phyloP scores from a whole-genome alignment of 306 rosid species.

The Benincasa hispida region DNA sequence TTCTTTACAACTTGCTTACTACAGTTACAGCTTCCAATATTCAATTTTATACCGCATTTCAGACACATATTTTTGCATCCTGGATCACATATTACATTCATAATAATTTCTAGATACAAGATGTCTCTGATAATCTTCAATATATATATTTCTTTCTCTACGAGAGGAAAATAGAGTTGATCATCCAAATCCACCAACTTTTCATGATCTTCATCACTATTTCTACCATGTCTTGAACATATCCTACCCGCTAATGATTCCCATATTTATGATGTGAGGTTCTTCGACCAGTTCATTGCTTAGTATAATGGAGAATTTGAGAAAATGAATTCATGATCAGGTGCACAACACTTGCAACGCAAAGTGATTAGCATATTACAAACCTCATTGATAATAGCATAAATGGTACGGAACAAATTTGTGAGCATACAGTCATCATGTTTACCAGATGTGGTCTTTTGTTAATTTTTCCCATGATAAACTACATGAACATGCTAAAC shows the following conservation, averaged over 20 bases:
- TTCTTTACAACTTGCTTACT: constrained; percentile 26
- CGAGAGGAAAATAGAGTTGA: constrained; percentile 54
- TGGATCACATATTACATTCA: constrained; percentile 49
- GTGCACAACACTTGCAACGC: constrained; percentile 55
- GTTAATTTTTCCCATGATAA: background rate
- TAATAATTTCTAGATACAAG: constrained; percentile 70
- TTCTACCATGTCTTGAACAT: constrained; percentile 13
- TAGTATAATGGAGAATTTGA: constrained; percentile 59
- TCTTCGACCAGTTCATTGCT: constrained; percentile 53
- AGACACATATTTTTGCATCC: constrained; percentile 71
- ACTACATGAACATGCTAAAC: background rate
- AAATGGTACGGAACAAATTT: background rate
- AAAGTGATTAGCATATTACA: background rate
- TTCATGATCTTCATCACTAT: constrained; percentile 29
- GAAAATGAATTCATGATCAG: constrained; percentile 60
- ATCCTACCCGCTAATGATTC: constrained; percentile 40
- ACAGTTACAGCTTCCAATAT: constrained; percentile 53
- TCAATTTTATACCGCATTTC: constrained; percentile 64
- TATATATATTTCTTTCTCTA: constrained; percentile 60
- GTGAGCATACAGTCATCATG: background rate
- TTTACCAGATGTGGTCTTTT: background rate
- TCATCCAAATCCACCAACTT: constrained; percentile 55
- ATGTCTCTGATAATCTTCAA: constrained; percentile 80
- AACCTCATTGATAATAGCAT: background rate
- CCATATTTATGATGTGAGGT: constrained; percentile 52